Conservation (phyloP, 331 rosid species). For the Malus hybrid region DNA sequence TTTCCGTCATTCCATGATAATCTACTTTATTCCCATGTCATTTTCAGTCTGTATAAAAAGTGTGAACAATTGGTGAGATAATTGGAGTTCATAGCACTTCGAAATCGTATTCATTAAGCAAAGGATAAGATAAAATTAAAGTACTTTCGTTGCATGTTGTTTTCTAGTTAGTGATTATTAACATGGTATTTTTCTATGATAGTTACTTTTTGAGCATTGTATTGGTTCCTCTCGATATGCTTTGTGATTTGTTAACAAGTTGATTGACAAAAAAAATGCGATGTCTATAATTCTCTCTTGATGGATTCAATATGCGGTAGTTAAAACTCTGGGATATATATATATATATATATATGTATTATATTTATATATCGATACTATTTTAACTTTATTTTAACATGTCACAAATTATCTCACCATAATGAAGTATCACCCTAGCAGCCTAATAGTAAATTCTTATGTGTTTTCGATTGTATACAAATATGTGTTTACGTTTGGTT, state of each 20-base stretch:
- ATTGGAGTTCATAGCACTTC: constrained; percentile 22
- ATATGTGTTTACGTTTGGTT: too few species aligned
- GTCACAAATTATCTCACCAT: too few species aligned
- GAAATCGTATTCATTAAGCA: constrained; percentile 34
- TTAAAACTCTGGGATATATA: too few species aligned
- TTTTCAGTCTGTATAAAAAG: constrained; percentile 19
- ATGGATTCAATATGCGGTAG: too few species aligned
- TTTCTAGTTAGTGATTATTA: background rate
- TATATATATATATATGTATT: too few species aligned
- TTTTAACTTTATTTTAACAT: too few species aligned
- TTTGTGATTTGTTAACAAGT: background rate
- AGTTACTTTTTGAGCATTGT: background rate
- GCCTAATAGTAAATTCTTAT: too few species aligned
- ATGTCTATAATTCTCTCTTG: background rate
- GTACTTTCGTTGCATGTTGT: background rate
- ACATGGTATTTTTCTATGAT: background rate
- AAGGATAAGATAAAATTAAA: constrained; percentile 19
- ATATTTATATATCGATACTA: too few species aligned
- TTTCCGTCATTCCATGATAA: constrained; percentile 18
- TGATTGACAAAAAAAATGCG: background rate
- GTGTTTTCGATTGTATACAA: too few species aligned
- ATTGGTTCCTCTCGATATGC: background rate
- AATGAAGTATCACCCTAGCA: too few species aligned
- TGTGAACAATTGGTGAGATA: constrained; percentile 12
- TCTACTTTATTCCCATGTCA: constrained; percentile 26